Evolutionary conservation across 352 stramenopile species (phyloP).

Genomic region (Blastocystis sp.): DNA sequence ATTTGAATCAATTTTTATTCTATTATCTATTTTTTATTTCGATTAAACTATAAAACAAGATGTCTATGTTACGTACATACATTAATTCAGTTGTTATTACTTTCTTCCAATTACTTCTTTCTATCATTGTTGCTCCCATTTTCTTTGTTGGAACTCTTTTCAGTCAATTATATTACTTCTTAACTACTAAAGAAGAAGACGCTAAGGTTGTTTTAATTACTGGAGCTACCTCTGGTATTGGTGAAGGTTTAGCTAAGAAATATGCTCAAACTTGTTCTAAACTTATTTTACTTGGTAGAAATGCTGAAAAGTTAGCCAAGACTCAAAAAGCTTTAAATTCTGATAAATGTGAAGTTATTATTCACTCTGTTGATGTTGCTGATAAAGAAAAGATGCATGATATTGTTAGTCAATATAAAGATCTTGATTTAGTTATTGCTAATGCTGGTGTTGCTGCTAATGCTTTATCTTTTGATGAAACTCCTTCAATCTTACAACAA

Average conservation of each 20-base stretch:
- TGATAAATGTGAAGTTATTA: not conserved
- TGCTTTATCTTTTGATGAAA: constrained; percentile 7
- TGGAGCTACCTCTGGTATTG: constrained; percentile 1
- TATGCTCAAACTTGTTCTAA: constrained; percentile 5
- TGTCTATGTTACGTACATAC: too few species aligned
- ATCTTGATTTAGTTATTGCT: constrained; percentile 13
- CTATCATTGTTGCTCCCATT: too few species aligned
- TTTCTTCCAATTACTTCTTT: too few species aligned
- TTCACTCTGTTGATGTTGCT: not conserved
- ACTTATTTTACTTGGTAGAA: constrained; percentile 4
- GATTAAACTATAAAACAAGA: too few species aligned
- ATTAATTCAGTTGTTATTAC: too few species aligned
- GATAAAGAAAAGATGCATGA: not conserved
- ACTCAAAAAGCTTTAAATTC: not conserved
- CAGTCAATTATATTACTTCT: too few species aligned
- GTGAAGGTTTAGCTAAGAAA: not conserved
- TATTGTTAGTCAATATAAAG: not conserved
- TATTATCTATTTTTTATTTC: too few species aligned
- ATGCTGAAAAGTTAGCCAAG: not conserved
- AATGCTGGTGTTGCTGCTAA: too few species aligned
- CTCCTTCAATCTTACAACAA: not conserved
- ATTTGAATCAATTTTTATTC: too few species aligned
- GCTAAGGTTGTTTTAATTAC: constrained; percentile 18
- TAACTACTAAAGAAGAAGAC: not conserved
- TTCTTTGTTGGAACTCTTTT: too few species aligned